Conservation (phyloP, 306 rosid genomes). For the Comarum palustre region DNA sequence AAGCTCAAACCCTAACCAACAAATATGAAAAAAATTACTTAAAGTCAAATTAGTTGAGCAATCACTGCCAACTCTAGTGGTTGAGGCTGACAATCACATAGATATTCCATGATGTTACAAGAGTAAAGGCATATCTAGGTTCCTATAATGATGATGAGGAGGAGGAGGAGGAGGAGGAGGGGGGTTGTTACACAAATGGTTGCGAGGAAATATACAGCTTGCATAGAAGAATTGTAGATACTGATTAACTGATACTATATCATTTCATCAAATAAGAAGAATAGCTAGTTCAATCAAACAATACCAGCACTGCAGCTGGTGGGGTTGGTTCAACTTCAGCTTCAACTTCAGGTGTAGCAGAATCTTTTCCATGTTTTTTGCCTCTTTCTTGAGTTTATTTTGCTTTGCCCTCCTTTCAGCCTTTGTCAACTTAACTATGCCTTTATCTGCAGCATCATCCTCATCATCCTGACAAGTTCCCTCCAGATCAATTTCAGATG, state of each 20-base stretch:
- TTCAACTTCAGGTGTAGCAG: slow-evolving; percentile 37
- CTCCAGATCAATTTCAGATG: slow-evolving; percentile 39
- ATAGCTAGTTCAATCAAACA: slow-evolving; percentile 11
- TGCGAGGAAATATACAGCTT: background rate
- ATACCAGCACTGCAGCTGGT: slow-evolving; percentile 84
- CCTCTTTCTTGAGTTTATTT: slow-evolving; percentile 66
- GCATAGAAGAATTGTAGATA: background rate
- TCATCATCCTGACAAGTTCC: slow-evolving; percentile 42
- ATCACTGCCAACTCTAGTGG: background rate
- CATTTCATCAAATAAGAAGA: slow-evolving; percentile 5
- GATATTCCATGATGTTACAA: background rate
- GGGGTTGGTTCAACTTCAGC: slow-evolving; percentile 57
- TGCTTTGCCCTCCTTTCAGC: slow-evolving; percentile 82
- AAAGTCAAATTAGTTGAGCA: background rate
- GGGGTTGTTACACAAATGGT: background rate
- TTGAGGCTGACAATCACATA: background rate
- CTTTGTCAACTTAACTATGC: slow-evolving; percentile 66
- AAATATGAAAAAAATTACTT: background rate
- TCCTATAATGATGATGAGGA: background rate
- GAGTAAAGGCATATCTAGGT: background rate
- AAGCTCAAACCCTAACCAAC: background rate
- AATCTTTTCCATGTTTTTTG: slow-evolving; percentile 70
- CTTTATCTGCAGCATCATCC: slow-evolving; percentile 34
- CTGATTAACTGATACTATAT: background rate
- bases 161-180: background rate